These are phyloP conservation scores for Skeletonema potamos DNA, from an alignment of 108 stramenopile species.

Conservation along the genomic window DNA sequence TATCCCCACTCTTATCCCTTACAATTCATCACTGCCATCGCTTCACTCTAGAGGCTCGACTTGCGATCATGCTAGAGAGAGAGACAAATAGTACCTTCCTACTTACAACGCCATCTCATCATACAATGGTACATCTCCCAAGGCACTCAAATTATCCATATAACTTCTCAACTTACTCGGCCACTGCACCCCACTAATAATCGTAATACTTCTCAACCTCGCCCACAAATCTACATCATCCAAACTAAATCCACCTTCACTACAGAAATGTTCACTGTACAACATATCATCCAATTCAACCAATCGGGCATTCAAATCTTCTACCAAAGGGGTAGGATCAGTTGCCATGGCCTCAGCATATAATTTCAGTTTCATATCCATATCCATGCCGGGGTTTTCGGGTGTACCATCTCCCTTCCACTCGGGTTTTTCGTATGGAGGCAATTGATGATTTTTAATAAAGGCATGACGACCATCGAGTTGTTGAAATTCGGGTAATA, in stretches of 20 bases:
- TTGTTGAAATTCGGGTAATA: constrained; percentile 92
- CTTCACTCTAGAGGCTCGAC: background rate
- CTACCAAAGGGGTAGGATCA: constrained; percentile 74
- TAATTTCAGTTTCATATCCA: constrained; percentile 71
- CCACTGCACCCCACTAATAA: constrained; percentile 84
- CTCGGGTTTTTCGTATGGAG: constrained; percentile 87
- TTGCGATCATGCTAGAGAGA: too few relatives aligned
- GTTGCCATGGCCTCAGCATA: constrained; percentile 85
- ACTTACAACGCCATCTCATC: constrained; percentile 85
- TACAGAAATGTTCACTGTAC: constrained; percentile 76
- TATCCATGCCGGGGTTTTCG: constrained; percentile 61
- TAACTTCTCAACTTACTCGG: constrained; percentile 81
- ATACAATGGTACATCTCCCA: constrained; percentile 88
- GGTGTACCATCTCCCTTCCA: constrained; percentile 76
- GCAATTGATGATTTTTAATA: constrained; percentile 87
- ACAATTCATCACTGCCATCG: background rate
- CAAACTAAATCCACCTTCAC: constrained; percentile 80
- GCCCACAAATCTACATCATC: constrained; percentile 93
- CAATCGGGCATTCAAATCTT: constrained; percentile 85
- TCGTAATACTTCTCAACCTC: constrained; percentile 86
- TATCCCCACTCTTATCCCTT: too few relatives aligned
- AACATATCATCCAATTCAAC: constrained; percentile 87
- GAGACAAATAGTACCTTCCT: too few relatives aligned
- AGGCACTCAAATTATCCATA: constrained; percentile 88
- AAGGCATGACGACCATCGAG: constrained; percentile 89